Conservation (phyloP, 2,329 filamentous ascomycete species). For the Teratosphaeriaceae sp. region DNA sequence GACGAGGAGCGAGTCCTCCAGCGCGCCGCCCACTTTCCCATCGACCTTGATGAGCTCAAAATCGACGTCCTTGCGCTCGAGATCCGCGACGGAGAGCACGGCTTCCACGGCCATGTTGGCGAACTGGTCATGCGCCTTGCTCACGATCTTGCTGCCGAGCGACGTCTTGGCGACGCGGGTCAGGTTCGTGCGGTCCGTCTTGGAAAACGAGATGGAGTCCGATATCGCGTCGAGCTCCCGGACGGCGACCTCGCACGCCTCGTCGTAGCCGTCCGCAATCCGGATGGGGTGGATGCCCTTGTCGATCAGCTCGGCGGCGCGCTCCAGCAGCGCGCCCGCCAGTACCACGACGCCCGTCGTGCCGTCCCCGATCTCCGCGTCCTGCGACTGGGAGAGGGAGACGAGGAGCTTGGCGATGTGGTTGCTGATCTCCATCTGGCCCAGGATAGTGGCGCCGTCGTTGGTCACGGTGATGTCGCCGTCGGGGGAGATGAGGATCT, state of each 20-base stretch:
- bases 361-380: constrained; percentile 97
- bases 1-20: constrained; percentile 90
- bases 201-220: constrained; percentile 81
- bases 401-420: constrained; percentile 96
- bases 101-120: constrained; percentile 96
- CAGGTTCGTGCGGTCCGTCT: constrained; percentile 73
- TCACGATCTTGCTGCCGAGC: constrained; percentile 97
- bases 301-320: constrained; percentile 96
- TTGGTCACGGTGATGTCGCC: constrained; percentile 99
- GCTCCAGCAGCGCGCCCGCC: constrained; percentile 88
- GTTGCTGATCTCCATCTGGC: constrained; percentile 97
- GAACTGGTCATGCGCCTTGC: constrained; percentile 97
- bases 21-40: constrained; percentile 88
- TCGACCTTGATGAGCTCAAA: constrained; percentile 99
- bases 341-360: constrained; percentile 97
- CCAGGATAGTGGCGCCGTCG: constrained; percentile 94
- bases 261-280: constrained; percentile 96
- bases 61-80: constrained; percentile 94
- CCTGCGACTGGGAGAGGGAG: constrained; percentile 95
- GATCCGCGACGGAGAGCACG: constrained; percentile 89
- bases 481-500: constrained; percentile 97
- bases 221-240: constrained; percentile 88
- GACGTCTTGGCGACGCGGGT: constrained; percentile 93
- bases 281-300: constrained; percentile 99
- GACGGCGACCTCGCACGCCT: constrained; percentile 94